Conservation (phyloP, 1,284 basidiomycete species). For the Fomitopsis schrenkii region DNA sequence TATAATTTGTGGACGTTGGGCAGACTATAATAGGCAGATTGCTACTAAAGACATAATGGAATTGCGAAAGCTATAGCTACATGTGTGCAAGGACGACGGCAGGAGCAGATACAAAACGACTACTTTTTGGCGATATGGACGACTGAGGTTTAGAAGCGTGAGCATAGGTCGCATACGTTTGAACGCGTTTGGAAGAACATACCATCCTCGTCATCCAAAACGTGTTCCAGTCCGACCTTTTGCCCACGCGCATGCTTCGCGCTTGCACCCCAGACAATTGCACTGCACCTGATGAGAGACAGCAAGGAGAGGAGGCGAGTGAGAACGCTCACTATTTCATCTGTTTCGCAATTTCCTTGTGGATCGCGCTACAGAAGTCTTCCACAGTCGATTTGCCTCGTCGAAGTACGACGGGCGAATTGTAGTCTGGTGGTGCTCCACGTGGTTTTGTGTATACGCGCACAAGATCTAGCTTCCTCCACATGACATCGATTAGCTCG, state of each 20-base stretch:
- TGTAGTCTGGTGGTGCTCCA: slow-evolving; percentile 89
- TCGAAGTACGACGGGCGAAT: slow-evolving; percentile 74
- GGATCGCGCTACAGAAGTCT: slow-evolving; percentile 89
- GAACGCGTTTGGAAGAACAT: slow-evolving; percentile 22
- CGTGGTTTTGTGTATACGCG: slow-evolving; percentile 96
- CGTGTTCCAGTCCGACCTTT: slow-evolving; percentile 90
- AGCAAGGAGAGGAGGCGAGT: background rate
- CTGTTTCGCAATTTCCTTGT: slow-evolving; percentile 91
- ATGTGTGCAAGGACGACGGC: slow-evolving; percentile 9
- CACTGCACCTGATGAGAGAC: slow-evolving; percentile 40
- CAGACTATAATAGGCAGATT: background rate
- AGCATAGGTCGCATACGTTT: slow-evolving; percentile 5
- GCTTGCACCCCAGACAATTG: slow-evolving; percentile 90
- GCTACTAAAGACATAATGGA: background rate
- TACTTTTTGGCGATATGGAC: slow-evolving; percentile 83
- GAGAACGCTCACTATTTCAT: slow-evolving; percentile 74
- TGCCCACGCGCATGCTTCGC: slow-evolving; percentile 97
- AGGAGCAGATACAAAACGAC: background rate
- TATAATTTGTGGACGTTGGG: background rate
- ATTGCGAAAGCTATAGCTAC: slow-evolving; percentile 6
- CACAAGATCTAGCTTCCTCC: slow-evolving; percentile 85
- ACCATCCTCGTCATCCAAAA: slow-evolving; percentile 89
- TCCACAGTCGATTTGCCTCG: slow-evolving; percentile 76
- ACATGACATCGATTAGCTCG: slow-evolving; percentile 91
- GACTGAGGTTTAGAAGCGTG: slow-evolving; percentile 41